A percentile compares a stretch with the other conserved stretches of the same genome.
Conservation (phyloP, 305 asterid species). For the Plantago coronopus region DNA sequence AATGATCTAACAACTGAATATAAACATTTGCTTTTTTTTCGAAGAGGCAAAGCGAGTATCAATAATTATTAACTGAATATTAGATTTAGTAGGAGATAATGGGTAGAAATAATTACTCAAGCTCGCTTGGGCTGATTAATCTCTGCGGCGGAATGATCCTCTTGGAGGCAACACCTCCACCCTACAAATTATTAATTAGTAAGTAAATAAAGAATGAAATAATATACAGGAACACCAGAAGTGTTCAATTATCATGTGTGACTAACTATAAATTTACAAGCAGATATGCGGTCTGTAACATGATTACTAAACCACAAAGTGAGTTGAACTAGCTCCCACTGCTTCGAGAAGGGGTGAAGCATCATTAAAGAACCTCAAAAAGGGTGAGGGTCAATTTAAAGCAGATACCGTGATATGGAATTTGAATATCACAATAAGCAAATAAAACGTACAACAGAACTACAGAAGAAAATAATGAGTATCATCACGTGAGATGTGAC, state of each 20-base stretch:
- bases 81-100: no score
- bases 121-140: conserved; percentile 83
- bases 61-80: no score
- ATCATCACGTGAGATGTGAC: neutral
- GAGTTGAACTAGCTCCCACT: neutral
- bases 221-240: neutral
- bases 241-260: neutral
- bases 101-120: conserved; percentile 54
- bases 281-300: neutral
- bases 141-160: conserved; percentile 75
- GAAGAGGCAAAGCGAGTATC: conserved; percentile 9
- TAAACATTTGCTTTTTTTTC: no score
- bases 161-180: conserved; percentile 73
- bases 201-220: neutral
- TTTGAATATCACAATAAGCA: no score
- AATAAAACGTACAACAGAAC: no score
- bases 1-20: no score
- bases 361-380: no score
- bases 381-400: no score
- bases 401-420: no score
- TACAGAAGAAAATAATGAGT: no score
- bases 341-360: neutral
- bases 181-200: conserved; percentile 37
- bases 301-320: neutral
- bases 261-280: neutral